phyloP scores from a whole-genome alignment of 805 yeast genomes.

The Metschnikowia henanensis region DNA sequence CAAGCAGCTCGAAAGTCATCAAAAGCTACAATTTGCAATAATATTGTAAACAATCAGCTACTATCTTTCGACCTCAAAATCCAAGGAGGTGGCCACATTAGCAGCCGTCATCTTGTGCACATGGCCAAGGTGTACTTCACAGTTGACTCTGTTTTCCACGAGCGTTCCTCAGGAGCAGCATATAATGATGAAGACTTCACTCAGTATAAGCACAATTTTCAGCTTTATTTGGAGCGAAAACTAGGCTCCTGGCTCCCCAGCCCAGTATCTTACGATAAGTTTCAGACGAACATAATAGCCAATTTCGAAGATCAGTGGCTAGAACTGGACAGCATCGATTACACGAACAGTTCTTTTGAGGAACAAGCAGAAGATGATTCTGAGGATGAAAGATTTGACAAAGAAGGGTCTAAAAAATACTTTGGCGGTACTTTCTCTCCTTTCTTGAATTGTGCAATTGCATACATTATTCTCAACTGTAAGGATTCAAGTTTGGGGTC shows the following conservation, averaged over 20 bases:
- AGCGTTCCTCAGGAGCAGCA: conserved; percentile 17
- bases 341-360: conserved; percentile 15
- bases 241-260: conserved; percentile 24
- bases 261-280: conserved; percentile 4
- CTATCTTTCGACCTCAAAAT: conserved; percentile 31
- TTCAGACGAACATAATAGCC: not conserved
- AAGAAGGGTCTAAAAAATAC: not conserved
- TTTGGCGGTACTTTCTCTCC: conserved; percentile 20
- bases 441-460: conserved; percentile 30
- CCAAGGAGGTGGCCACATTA: conserved; percentile 15
- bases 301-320: conserved; percentile 9
- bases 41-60: conserved; percentile 30
- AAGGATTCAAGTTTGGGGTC: conserved; percentile 17
- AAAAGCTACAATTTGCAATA: conserved; percentile 26
- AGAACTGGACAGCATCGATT: conserved; percentile 20
- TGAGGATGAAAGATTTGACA: conserved; percentile 9
- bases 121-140: conserved; percentile 37
- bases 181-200: conserved; percentile 18
- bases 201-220: conserved; percentile 26
- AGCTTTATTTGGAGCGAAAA: conserved; percentile 24
- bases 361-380: conserved; percentile 10
- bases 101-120: conserved; percentile 29
- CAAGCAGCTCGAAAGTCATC: conserved; percentile 21
- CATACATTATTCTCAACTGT: conserved; percentile 31
- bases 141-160: conserved; percentile 25